A percentile compares a stretch with the other conserved stretches of the same genome.
Conservation (phyloP, 768 basidiomycete genomes). For the Tulasnella sp. region DNA sequence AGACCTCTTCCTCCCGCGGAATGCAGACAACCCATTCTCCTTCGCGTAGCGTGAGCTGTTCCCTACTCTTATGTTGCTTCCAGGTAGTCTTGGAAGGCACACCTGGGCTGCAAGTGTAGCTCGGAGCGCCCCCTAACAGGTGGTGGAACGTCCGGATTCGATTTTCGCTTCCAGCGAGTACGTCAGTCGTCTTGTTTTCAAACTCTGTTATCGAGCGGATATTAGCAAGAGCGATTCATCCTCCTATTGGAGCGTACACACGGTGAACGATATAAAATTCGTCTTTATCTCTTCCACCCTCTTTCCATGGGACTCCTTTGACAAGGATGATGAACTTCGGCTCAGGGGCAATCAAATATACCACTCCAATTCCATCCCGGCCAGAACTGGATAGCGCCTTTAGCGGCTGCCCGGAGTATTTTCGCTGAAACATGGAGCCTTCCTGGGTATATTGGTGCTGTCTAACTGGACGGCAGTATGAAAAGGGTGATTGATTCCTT, state of each 20-base stretch:
- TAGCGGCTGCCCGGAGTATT: neutral
- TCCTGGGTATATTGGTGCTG: neutral
- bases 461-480: neutral
- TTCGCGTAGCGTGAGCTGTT: neutral
- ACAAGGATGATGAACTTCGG: neutral
- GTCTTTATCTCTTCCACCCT: neutral
- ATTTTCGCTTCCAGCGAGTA: neutral
- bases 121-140: neutral
- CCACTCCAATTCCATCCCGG: neutral
- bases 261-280: neutral
- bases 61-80: neutral
- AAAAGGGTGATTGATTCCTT: neutral
- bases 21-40: neutral
- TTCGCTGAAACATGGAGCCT: neutral
- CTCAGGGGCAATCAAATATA: neutral
- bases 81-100: neutral
- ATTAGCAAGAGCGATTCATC: neutral
- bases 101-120: neutral
- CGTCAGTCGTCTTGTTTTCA: neutral
- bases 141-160: neutral
- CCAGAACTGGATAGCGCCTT: neutral
- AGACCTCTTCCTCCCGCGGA: too few relatives aligned
- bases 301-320: neutral
- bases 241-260: neutral
- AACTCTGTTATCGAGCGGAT: neutral